Conservation (phyloP, 2,329 filamentous ascomycete species). For the Phaeosphaeriaceae sp. region DNA sequence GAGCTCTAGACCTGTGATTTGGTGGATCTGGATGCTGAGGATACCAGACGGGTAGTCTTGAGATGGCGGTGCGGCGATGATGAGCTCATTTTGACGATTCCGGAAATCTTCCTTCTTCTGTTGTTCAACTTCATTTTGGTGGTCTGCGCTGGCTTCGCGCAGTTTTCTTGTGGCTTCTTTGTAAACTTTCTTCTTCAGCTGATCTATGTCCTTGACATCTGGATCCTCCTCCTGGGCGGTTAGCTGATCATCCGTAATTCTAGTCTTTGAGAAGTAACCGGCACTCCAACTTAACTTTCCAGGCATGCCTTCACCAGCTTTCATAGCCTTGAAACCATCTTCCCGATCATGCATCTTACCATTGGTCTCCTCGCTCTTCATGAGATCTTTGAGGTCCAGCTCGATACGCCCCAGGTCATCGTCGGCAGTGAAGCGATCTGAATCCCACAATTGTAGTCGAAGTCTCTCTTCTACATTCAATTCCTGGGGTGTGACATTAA, state of each 20-base stretch:
- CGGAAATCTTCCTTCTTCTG: slow-evolving; percentile 72
- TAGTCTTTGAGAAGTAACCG: slow-evolving; percentile 72
- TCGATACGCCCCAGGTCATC: slow-evolving; percentile 78
- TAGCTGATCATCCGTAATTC: slow-evolving; percentile 68
- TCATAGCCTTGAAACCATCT: slow-evolving; percentile 70
- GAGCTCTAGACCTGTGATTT: slow-evolving; percentile 72
- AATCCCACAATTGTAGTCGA: slow-evolving; percentile 76
- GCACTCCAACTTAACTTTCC: slow-evolving; percentile 73
- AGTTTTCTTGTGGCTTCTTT: slow-evolving; percentile 65
- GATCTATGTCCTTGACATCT: slow-evolving; percentile 62
- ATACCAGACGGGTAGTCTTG: slow-evolving; percentile 69
- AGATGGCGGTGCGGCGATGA: slow-evolving; percentile 70
- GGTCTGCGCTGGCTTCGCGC: slow-evolving; percentile 66
- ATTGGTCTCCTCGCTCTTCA: slow-evolving; percentile 64
- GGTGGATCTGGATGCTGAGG: slow-evolving; percentile 73
- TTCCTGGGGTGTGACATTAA: slow-evolving; percentile 74
- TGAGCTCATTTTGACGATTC: slow-evolving; percentile 63
- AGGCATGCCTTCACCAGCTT: slow-evolving; percentile 70
- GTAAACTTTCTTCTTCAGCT: slow-evolving; percentile 65
- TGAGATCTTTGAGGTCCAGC: slow-evolving; percentile 69
- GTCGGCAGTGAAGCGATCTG: slow-evolving; percentile 73
- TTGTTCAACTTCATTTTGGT: slow-evolving; percentile 69
- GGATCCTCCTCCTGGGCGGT: slow-evolving; percentile 65
- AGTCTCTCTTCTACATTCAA: slow-evolving; percentile 74
- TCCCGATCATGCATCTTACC: slow-evolving; percentile 67